Evolutionary conservation across 2,329 filamentous ascomycete genomes (phyloP).

Genomic region (Penicillium janthinellum): DNA sequence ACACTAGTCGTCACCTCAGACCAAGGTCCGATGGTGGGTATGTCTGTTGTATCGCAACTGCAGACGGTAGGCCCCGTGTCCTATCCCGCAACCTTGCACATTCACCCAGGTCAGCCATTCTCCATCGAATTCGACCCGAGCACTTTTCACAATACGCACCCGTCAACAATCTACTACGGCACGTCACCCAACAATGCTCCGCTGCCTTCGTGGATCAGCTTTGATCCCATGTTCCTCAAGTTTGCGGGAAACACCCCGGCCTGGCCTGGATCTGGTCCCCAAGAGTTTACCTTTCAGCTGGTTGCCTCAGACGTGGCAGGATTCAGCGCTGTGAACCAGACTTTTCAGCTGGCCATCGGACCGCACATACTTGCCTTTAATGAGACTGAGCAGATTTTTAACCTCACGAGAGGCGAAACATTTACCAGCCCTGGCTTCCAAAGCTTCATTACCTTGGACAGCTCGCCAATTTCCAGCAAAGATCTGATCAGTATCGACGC

Average conservation of each 20-base stretch:
- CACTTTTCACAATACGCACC: slow-evolving; percentile 64
- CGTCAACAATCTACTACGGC: slow-evolving; percentile 71
- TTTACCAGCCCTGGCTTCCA: slow-evolving; percentile 58
- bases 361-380: slow-evolving; percentile 69
- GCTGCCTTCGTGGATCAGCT: slow-evolving; percentile 81
- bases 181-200: slow-evolving; percentile 77
- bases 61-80: slow-evolving; percentile 39
- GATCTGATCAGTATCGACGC: slow-evolving; percentile 58
- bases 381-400: slow-evolving; percentile 58
- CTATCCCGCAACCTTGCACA: slow-evolving; percentile 41
- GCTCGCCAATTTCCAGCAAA: slow-evolving; percentile 49
- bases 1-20: slow-evolving; percentile 68
- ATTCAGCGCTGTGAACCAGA: slow-evolving; percentile 67
- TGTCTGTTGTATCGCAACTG: slow-evolving; percentile 41
- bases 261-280: slow-evolving; percentile 66
- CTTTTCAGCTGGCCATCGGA: slow-evolving; percentile 73
- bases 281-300: slow-evolving; percentile 70
- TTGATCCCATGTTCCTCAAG: slow-evolving; percentile 63
- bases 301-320: slow-evolving; percentile 79
- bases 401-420: slow-evolving; percentile 56
- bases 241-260: slow-evolving; percentile 74
- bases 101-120: slow-evolving; percentile 54
- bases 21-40: slow-evolving; percentile 39
- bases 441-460: slow-evolving; percentile 61
- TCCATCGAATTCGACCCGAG: slow-evolving; percentile 69